Evolutionary conservation across 139 green algal species (phyloP).

Genomic region (Chlamydomonas schloesseri): DNA sequence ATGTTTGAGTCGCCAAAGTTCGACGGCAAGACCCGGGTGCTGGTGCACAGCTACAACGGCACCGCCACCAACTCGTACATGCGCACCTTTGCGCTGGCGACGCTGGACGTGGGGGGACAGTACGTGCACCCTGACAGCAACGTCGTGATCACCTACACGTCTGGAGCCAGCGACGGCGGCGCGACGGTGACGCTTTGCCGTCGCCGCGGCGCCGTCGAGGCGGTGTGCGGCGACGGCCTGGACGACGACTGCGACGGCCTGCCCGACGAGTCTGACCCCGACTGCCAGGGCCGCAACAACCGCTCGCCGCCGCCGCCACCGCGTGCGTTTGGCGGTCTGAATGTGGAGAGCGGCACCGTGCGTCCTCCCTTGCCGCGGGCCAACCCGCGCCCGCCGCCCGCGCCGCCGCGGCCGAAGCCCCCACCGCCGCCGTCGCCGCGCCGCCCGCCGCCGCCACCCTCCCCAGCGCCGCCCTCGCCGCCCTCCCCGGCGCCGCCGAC

Average conservation of each 20-base stretch:
- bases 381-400: not conserved
- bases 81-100: not conserved
- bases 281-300: not conserved
- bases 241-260: constrained; percentile 35
- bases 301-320: not conserved
- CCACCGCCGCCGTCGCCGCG: not conserved
- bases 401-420: not conserved
- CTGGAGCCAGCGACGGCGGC: not conserved
- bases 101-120: not conserved
- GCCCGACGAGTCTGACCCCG: not conserved
- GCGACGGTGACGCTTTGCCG: not conserved
- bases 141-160: not conserved
- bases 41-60: constrained; percentile 9
- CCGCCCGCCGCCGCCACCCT: not conserved
- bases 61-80: not conserved
- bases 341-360: too few species aligned
- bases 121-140: not conserved
- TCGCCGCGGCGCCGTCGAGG: not conserved
- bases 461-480: not conserved
- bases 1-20: not conserved
- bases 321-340: not conserved
- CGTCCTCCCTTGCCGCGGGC: too few species aligned
- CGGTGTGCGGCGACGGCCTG: not conserved
- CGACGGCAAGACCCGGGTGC: not conserved
- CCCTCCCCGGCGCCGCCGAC: not conserved